phyloP scores from a whole-genome alignment of 2,329 filamentous ascomycete species.

The Allantophomopsis cytisporea region DNA sequence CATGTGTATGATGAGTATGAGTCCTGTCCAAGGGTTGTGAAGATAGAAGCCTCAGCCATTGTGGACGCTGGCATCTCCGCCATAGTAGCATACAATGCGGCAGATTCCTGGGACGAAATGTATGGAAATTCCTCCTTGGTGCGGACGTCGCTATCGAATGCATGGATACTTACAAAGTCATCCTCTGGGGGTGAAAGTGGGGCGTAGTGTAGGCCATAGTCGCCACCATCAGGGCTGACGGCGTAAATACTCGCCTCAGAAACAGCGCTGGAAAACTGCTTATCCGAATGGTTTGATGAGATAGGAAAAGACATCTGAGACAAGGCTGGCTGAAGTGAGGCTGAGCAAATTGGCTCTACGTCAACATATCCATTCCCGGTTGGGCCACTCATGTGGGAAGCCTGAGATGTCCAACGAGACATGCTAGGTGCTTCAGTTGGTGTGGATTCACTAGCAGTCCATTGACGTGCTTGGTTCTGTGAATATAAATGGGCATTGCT shows the following conservation, averaged over 20 bases:
- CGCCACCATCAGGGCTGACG: no score
- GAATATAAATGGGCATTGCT: background rate
- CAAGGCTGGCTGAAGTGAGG: slow-evolving; percentile 12
- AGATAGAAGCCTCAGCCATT: slow-evolving; percentile 7
- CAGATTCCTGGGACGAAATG: no score
- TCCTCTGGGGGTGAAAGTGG: no score
- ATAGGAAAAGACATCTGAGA: slow-evolving; percentile 17
- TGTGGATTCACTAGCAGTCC: background rate
- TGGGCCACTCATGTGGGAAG: background rate
- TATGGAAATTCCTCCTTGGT: no score
- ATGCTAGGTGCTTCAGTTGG: background rate
- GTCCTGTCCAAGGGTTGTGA: slow-evolving; percentile 12
- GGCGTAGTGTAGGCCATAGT: no score
- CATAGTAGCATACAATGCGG: no score
- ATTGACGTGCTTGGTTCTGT: background rate
- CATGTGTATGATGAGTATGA: slow-evolving; percentile 7
- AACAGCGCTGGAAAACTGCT: slow-evolving; percentile 13
- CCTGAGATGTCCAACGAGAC: background rate
- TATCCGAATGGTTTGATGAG: slow-evolving; percentile 17
- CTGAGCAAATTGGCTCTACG: slow-evolving; percentile 7
- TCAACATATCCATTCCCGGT: background rate
- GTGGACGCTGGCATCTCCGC: no score
- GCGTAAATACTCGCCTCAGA: slow-evolving; percentile 3
- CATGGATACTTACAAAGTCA: no score
- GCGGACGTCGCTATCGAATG: no score